Base-by-base conservation (phyloP, 169 alveolate genomes). In the Plasmodium relictum region DNA sequence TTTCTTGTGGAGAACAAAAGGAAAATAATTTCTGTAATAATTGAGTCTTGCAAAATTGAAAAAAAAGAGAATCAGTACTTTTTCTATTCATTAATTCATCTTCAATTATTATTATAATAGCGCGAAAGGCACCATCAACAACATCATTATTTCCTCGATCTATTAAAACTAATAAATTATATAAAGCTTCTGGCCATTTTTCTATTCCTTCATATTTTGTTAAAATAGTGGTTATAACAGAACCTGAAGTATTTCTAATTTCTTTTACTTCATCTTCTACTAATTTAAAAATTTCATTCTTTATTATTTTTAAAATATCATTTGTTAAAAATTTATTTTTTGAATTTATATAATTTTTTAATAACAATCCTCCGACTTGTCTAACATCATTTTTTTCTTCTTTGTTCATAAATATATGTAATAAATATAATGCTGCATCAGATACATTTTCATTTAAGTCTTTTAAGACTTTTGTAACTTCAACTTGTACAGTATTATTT, bases 321-420 rank as follows among this genome's bases (percentile, higher is more conserved):
- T 62, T 41, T 73, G 62, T 56, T 86, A 74, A 45, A 92, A 92
- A 50, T 72, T 56, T 54, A 92, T 90, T 80, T 69, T 88, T 63
- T 48, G 93, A 65, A 61, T 69, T 89, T 70, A 94, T 74, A 22
- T 58, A 83, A 85, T 91, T 92, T 88, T 94, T 94, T 80, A 94
- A 78, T 68, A 91, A 74, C 24, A 94, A 78, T n/a, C 97, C 97
- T 50, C 94, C 97, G 16, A 92, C 89, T 85, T 94, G 97, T 42
- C 97, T 93, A 52, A 93, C 94, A 48, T 94, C 96, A 70, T 50
- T 73, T 18, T 71, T 74, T 65, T 88, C 93, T 66, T 87, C 73
- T 37, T 73, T 74, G 68, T 74, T 63, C 80, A 73, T 31, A 65
- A 73, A 87, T 41, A 87, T 74, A 63, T 74, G 90, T 71, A 80